A percentile compares a stretch with the other conserved stretches of the same genome.
Evolutionary conservation across 306 rosid species (phyloP).

Genomic region (Betula pendula): DNA sequence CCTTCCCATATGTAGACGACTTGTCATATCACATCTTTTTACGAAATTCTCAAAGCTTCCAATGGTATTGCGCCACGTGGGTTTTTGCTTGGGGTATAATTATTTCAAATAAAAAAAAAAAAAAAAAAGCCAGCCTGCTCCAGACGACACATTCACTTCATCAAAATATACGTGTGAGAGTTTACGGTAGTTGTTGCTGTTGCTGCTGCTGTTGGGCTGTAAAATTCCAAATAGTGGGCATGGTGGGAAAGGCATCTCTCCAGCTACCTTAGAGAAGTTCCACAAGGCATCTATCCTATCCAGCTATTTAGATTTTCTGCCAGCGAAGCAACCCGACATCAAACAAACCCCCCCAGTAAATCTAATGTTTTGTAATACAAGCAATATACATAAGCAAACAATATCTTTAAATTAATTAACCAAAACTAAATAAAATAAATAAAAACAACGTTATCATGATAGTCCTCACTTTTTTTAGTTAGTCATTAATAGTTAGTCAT

Average conservation of each 20-base stretch:
- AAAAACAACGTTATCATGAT: too few relatives aligned
- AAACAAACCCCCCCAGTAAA: conserved; percentile 11
- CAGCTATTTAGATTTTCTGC: conserved; percentile 35
- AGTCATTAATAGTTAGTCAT: too few relatives aligned
- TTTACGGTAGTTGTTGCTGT: conserved; percentile 30
- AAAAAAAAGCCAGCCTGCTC: conserved; percentile 27
- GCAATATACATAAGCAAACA: conserved; percentile 28
- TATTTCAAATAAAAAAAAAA: conserved; percentile 19
- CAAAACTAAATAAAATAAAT: too few relatives aligned
- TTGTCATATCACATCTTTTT: conserved; percentile 37
- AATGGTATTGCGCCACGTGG: conserved; percentile 34
- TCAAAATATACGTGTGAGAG: background rate
- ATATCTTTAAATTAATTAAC: too few relatives aligned
- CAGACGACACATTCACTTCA: conserved; percentile 5
- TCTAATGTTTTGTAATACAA: conserved; percentile 29
- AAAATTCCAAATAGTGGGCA: conserved; percentile 53
- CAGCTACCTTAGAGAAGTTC: conserved; percentile 38
- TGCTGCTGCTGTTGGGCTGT: conserved; percentile 49
- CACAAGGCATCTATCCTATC: conserved; percentile 56
- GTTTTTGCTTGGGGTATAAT: conserved; percentile 17
- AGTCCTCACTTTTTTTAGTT: too few relatives aligned
- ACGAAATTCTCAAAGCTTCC: conserved; percentile 36
- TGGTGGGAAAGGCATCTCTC: conserved; percentile 59
- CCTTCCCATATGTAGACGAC: conserved; percentile 34
- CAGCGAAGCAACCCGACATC: conserved; percentile 41